Conservation (phyloP, 129 eudicot genomes). For the Saposhnikovia divaricata region DNA sequence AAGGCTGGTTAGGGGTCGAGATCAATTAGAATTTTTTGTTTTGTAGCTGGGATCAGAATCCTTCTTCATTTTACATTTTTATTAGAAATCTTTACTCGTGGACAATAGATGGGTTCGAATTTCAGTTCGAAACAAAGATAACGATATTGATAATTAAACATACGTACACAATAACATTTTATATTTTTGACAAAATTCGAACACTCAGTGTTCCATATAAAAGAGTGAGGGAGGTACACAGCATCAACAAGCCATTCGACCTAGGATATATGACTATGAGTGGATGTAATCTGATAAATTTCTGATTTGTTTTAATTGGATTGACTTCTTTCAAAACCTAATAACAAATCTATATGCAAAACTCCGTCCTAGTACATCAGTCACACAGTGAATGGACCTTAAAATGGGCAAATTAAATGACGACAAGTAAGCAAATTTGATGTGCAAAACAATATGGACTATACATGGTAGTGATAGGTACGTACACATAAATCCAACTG, state of each 20-base stretch:
- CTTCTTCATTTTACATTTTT: neutral
- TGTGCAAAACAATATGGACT: neutral
- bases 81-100: too few relatives aligned
- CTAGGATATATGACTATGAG: too few relatives aligned
- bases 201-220: too few relatives aligned
- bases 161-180: too few relatives aligned
- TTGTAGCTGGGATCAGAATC: neutral
- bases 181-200: too few relatives aligned
- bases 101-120: neutral
- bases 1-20: neutral
- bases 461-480: neutral
- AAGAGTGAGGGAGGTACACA: too few relatives aligned
- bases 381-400: neutral
- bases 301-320: too few relatives aligned
- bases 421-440: neutral
- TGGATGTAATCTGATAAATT: too few relatives aligned
- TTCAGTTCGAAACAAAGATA: too few relatives aligned
- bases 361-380: neutral
- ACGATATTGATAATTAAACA: too few relatives aligned
- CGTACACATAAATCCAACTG: conserved; percentile 1
- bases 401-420: neutral
- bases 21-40: neutral
- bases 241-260: too few relatives aligned
- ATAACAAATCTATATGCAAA: neutral
- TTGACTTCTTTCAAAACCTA: neutral